Base-by-base conservation (phyloP, 805 yeast genomes). In the Barnettozyma sp. region DNA sequence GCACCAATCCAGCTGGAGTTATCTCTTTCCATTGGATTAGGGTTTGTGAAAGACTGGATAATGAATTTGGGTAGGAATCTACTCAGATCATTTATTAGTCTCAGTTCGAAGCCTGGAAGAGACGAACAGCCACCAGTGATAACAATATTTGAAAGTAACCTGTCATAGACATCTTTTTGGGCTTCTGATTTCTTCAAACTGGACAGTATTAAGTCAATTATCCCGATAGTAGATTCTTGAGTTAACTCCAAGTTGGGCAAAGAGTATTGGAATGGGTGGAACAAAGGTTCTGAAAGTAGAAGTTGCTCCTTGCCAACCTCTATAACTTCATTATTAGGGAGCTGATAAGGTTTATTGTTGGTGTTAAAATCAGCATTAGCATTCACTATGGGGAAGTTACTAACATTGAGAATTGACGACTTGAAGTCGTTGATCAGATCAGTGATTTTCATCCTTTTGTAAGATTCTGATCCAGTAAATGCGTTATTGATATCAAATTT, bases 1-100 rank as follows among this genome's bases (percentile, higher is more conserved):
- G 90, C 90, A 13, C 94, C 94, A 30, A 82, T 70, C 90, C 92
- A 83, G 4, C 82, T 69, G 23, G 83, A 73, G 50, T 71, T 73
- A 38, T 69, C 65, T 50, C 94, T 69, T 56, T 83, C 94, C 31
- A 66, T 62, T 7, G 75, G 53, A 43, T 70, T 71, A 22, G 88
- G 87, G 10, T 74, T 73, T 6, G 85, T 76, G 48, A 76, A 83
- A 22, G 80, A 44, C 31, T 46, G 52, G 21, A 50, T 44, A 34
- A 78, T 78, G 48, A 81, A 67, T 38, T 83, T 84, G 4, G 90
- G 85, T 42, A 83, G 73, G 41, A 73, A 60, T 37, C 66, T 58
- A 17, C 74, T 62, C 33, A 84, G 59, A 47, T 82, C 94, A 36
- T 68, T 67, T 44, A 78, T 66, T 35, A 84, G 55, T 44, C 88